Conservation (phyloP, 2,329 filamentous ascomycete species). For the Clonostachys sp. region DNA sequence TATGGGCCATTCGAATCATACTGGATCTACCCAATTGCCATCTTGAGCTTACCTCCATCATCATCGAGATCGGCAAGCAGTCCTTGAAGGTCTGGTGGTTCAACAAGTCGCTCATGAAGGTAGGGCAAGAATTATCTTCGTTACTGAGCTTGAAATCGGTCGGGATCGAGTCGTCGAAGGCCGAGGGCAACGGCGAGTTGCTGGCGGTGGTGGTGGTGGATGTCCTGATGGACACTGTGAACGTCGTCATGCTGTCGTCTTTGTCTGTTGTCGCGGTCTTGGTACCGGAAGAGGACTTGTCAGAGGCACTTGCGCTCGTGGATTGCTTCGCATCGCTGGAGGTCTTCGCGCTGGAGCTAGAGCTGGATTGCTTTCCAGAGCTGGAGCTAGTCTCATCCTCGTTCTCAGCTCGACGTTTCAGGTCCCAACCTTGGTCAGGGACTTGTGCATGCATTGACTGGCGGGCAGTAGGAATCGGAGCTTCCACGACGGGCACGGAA, state of each 20-base stretch:
- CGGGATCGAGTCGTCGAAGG: slow-evolving; percentile 63
- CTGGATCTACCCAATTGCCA: too few species aligned
- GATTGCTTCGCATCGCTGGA: too few species aligned
- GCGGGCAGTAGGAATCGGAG: too few species aligned
- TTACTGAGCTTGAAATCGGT: slow-evolving; percentile 54
- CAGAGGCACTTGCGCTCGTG: too few species aligned
- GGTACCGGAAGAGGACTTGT: too few species aligned
- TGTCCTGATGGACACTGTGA: not conserved
- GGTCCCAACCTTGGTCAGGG: too few species aligned
- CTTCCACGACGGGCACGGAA: too few species aligned
- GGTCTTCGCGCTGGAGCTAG: too few species aligned
- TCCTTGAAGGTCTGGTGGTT: slow-evolving; percentile 59
- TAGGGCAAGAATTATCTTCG: slow-evolving; percentile 50
- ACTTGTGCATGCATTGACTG: too few species aligned
- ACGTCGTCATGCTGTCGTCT: not conserved
- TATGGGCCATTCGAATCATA: not conserved
- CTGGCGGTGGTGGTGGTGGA: slow-evolving; percentile 15
- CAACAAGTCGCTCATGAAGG: slow-evolving; percentile 66
- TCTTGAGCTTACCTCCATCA: slow-evolving; percentile 61
- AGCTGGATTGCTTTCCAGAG: too few species aligned
- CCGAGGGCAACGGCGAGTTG: slow-evolving; percentile 46
- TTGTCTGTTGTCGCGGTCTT: slow-evolving; percentile 21
- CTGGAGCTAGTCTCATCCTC: too few species aligned
- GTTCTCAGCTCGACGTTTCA: too few species aligned
- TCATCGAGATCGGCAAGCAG: slow-evolving; percentile 80